Evolutionary conservation across 208 protist genomes (phyloP), one percentile per base, ranked within the genome.

Genomic region (Angomonas desouzai): DNA sequence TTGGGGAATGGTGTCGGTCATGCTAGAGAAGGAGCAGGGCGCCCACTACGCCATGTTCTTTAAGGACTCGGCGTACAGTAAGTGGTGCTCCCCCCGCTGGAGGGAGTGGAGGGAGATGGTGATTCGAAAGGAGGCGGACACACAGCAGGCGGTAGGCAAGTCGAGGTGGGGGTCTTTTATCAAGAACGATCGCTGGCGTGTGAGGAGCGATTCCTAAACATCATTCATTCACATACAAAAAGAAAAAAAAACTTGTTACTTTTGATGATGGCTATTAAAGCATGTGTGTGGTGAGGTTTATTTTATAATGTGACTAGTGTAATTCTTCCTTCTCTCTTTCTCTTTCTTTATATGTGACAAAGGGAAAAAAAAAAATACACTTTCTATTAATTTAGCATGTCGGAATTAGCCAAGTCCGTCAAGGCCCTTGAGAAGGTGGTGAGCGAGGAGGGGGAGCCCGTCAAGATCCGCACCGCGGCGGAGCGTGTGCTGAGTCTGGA

Each of bases 31-130:
- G 57, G 70, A 86, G 47, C 59, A 75, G 27, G 84, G 84, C 2
- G 74, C 88, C 45, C 88, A 91, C 56, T 94, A 94, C 68, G 84
- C 84, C 36, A 88, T 94, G 77, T 80, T 91, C 58, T 91, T 81
- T 55, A 64, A 70, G 11, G 72, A 86, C 49, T 76, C 62, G 43
- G 49, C 47, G 40, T 94, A 91, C 72, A 91, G 84, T 58, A 68
- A 64, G 2, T 85, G 80, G 81, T 94, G 88, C 69, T 91, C 85
- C 33, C 88, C 88, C 61, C 79, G 88, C 13, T 94, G 88, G 85
- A 59, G 88, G 23, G 85, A 94, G 69, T 94, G 88, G 85, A 76
- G 88, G 0, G 88, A 94, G 68, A 23, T 89, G 28, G 77, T 91
- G 74, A 75, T 89, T 38, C 70, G 77, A 59, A 77, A 76, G 27